Percentiles rank a stretch among this genome's conserved stretches.
These are phyloP conservation scores for Triticum dicoccoides DNA, from an alignment of 176 grass and related monocot genomes.

Conservation along the genomic window DNA sequence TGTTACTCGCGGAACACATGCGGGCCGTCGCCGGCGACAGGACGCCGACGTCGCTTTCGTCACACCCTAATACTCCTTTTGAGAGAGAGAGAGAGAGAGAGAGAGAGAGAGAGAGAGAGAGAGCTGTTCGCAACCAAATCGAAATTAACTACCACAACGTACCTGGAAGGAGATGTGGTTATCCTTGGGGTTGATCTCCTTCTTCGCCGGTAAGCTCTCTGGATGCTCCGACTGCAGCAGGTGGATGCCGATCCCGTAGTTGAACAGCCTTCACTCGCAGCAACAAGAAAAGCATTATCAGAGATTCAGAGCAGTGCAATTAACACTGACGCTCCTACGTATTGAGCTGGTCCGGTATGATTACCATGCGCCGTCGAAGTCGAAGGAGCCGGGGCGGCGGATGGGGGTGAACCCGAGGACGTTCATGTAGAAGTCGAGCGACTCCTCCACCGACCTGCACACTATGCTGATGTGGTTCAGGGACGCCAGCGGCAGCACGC, in stretches of 20 bases:
- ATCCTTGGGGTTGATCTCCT: constrained; percentile 89
- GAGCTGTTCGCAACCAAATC: not conserved
- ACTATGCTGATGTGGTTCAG: constrained; percentile 87
- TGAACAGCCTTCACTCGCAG: constrained; percentile 60
- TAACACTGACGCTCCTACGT: no score
- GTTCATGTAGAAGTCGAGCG: constrained; percentile 73
- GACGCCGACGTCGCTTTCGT: not conserved
- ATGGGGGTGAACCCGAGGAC: constrained; percentile 76
- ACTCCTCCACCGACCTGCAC: constrained; percentile 66
- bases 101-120: no score
- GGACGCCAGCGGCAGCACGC: constrained; percentile 69
- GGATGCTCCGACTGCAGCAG: constrained; percentile 64
- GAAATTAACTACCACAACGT: not conserved
- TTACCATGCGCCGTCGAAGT: constrained; percentile 85
- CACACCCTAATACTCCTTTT: no score
- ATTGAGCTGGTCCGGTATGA: not conserved
- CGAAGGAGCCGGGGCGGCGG: constrained; percentile 64
- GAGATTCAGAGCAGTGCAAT: not conserved
- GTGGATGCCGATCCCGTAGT: constrained; percentile 93
- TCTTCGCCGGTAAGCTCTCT: constrained; percentile 50
- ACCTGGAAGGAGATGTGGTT: constrained; percentile 98
- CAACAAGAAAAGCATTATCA: not conserved
- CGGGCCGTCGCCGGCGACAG: not conserved
- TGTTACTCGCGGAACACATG: not conserved
- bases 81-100: no score